A percentile compares a stretch with the other conserved stretches of the same genome.
These are phyloP conservation scores for Sclerotinia borealis DNA, from an alignment of 2,329 filamentous ascomycete genomes.

Conservation along the genomic window DNA sequence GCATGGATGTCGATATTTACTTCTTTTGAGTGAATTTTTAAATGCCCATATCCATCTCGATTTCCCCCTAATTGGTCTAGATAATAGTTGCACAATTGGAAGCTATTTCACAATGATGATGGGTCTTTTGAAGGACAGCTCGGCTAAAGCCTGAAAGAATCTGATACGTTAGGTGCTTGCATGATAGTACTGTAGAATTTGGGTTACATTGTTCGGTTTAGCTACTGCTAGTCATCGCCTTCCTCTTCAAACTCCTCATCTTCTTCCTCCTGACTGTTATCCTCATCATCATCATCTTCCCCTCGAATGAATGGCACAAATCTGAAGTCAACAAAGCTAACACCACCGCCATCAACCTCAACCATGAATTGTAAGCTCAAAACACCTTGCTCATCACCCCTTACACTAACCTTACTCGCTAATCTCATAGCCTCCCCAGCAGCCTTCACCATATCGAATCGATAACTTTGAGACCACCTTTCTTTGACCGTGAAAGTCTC, in stretches of 20 bases:
- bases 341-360: slow-evolving; percentile 64
- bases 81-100: background rate
- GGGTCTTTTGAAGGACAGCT: background rate
- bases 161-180: background rate
- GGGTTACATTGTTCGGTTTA: background rate
- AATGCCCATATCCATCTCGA: too few species aligned
- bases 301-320: slow-evolving; percentile 67
- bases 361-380: slow-evolving; percentile 96
- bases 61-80: background rate
- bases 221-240: background rate
- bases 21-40: background rate
- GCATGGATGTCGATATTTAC: background rate
- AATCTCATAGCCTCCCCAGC: slow-evolving; percentile 89
- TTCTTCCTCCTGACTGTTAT: slow-evolving; percentile 38
- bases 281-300: slow-evolving; percentile 46
- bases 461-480: slow-evolving; percentile 67
- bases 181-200: background rate
- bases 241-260: slow-evolving; percentile 24
- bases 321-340: slow-evolving; percentile 76
- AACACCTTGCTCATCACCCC: slow-evolving; percentile 83
- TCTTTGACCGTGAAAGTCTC: slow-evolving; percentile 66
- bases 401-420: slow-evolving; percentile 85
- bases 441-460: slow-evolving; percentile 78
- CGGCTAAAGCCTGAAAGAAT: background rate
- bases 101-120: background rate